These are phyloP conservation scores for Pyrenophora graminea DNA, from an alignment of 2,329 filamentous ascomycete genomes.

Conservation along the genomic window DNA sequence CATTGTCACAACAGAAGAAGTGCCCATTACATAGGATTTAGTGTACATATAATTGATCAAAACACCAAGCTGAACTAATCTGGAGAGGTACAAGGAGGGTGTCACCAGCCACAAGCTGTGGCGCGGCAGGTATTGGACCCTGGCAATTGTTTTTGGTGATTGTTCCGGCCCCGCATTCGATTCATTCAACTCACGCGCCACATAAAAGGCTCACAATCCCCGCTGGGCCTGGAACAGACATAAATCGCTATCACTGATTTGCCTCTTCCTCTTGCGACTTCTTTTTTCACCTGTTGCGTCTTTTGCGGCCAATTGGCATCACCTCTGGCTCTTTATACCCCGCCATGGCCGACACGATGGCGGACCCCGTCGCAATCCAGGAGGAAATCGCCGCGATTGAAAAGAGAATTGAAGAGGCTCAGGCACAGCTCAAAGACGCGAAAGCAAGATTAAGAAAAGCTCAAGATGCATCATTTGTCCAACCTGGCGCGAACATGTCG, in stretches of 20 bases:
- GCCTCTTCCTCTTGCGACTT: neutral
- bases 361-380: conserved; percentile 36
- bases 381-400: conserved; percentile 40
- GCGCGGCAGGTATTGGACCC: conserved; percentile 11
- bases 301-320: conserved; percentile 13
- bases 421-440: conserved; percentile 37
- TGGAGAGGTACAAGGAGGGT: neutral
- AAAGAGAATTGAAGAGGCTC: conserved; percentile 38
- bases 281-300: neutral
- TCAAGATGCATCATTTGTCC: conserved; percentile 22
- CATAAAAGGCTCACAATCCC: conserved; percentile 8
- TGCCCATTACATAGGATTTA: no score
- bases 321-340: conserved; percentile 29
- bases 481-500: conserved; percentile 44
- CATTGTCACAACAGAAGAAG: no score
- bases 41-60: neutral
- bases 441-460: conserved; percentile 34
- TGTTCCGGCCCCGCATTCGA: conserved; percentile 19
- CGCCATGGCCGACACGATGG: conserved; percentile 42
- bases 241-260: conserved; percentile 1
- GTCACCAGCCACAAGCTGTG: conserved; percentile 11
- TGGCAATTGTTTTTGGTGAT: conserved; percentile 16
- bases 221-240: conserved; percentile 12
- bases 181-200: conserved; percentile 23
- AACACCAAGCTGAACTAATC: neutral